A percentile compares a stretch with the other conserved stretches of the same genome.
phyloP scores from a whole-genome alignment of 306 rosid genomes.

The Quillaja saponaria region DNA sequence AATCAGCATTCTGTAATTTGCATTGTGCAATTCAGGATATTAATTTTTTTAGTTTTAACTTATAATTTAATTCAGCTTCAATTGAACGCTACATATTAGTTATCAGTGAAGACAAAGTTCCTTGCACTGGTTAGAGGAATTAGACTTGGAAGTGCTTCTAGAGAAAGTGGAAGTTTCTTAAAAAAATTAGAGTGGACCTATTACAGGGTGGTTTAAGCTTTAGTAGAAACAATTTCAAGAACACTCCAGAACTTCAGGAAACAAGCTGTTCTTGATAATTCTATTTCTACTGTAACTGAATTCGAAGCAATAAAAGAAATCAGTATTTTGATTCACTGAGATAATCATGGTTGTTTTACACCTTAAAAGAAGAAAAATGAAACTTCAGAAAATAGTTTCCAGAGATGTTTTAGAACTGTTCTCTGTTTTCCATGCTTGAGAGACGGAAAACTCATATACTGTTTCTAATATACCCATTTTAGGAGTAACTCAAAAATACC shows the following conservation, averaged over 20 bases:
- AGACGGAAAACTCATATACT: neutral
- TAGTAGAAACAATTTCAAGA: neutral
- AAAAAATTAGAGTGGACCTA: neutral
- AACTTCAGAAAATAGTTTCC: too few relatives aligned
- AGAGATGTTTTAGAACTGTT: neutral
- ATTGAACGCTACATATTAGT: too few relatives aligned
- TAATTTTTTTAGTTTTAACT: neutral
- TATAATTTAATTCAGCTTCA: neutral
- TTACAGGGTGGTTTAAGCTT: too few relatives aligned
- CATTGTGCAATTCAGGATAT: neutral
- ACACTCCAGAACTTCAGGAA: neutral
- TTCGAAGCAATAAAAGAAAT: too few relatives aligned
- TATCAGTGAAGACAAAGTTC: too few relatives aligned
- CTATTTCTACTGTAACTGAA: slow-evolving; percentile 8
- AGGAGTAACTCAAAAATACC: neutral
- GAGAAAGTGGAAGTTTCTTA: neutral
- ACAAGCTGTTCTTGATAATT: neutral
- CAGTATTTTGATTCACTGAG: too few relatives aligned
- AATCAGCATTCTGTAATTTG: neutral
- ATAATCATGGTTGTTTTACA: too few relatives aligned
- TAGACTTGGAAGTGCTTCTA: neutral
- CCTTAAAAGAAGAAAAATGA: too few relatives aligned
- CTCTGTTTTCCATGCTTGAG: slow-evolving; percentile 8
- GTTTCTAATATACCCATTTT: neutral
- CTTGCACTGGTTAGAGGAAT: neutral